A percentile compares a stretch with the other conserved stretches of the same genome.
phyloP scores from a whole-genome alignment of 2,329 filamentous ascomycete genomes.

The Teratosphaeriaceae sp. region DNA sequence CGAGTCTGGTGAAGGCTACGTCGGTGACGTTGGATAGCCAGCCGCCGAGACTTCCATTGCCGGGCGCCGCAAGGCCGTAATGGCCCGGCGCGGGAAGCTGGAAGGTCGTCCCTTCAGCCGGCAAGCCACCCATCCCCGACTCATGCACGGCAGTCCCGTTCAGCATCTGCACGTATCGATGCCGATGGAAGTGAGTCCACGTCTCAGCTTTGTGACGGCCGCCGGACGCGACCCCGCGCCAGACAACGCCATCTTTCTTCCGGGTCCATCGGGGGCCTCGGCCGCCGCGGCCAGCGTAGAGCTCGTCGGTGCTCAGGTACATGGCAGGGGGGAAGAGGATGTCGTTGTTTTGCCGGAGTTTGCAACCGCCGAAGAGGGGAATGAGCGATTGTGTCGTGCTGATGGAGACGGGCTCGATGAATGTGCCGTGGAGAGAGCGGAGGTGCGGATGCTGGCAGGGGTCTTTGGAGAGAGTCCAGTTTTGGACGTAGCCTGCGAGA shows the following conservation, averaged over 20 bases:
- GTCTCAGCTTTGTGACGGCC: constrained; percentile 44
- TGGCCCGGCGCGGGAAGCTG: constrained; percentile 32
- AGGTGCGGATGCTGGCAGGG: constrained; percentile 39
- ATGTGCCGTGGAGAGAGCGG: constrained; percentile 39
- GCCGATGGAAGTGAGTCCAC: constrained; percentile 65
- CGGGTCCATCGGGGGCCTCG: constrained; percentile 26
- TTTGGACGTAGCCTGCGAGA: constrained; percentile 39
- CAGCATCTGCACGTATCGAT: constrained; percentile 64
- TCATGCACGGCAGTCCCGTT: constrained; percentile 52
- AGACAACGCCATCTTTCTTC: constrained; percentile 33
- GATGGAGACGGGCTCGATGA: constrained; percentile 40
- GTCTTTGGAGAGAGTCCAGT: constrained; percentile 39
- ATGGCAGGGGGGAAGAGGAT: constrained; percentile 41
- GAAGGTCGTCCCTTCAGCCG: constrained; percentile 23
- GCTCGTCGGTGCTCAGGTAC: constrained; percentile 35
- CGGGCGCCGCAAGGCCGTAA: no score
- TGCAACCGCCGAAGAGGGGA: constrained; percentile 44
- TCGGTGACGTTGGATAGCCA: no score
- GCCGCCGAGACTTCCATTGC: constrained; percentile 28
- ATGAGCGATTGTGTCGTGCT: constrained; percentile 37
- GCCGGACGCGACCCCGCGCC: constrained; percentile 40
- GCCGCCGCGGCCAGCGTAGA: constrained; percentile 19
- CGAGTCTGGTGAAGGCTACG: constrained; percentile 33
- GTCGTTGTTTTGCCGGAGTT: constrained; percentile 41
- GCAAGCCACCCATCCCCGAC: constrained; percentile 45